Evolutionary conservation across 768 basidiomycete species (phyloP), one percentile per base, ranked within the genome.

Genomic region (Leccinum uliginosum): DNA sequence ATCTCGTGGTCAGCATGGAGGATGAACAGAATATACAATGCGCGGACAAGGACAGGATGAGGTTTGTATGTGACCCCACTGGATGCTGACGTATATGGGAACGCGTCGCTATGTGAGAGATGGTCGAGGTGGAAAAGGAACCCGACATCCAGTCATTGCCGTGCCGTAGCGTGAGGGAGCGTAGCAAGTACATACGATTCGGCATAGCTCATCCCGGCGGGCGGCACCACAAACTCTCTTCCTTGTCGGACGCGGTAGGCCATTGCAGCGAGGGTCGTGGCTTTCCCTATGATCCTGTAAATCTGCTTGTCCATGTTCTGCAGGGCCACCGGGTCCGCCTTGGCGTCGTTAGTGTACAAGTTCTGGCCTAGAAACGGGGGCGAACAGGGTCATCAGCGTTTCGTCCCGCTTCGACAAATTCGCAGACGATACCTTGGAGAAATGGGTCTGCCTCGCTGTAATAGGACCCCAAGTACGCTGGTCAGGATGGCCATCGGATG

Each of bases 61-160:
- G 93, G 93, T 17, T 69, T 76, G 73, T 92, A 94, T 3, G 57
- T 10, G 24, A 61, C 85, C 75, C 64, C 83, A 75, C 69, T 87
- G n/a, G n/a, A n/a, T n/a, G n/a, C n/a, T n/a, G n/a, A n/a, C 2
- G 65, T 50, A 2, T 55, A 46, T 8, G 65, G 62, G 34, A 66
- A 66, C 19, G 62, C 58, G n/a, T 71, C 70, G 24, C 70, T 73
- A 17, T 67, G 67, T 3, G 70, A 71, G 12, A 91, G 76, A 65
- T 93, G 85, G 62, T 95, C 93, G 79, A 95, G 87, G 74, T 93
- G 89, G 73, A 93, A 96, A 50, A 96, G 71, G 78, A 95, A 96
- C 7, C 87, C 90, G 59, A 23, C 4, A 6, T 10, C 45, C 49
- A 23, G 35, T 26, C 11, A 27, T 56, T 44, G 54, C 44, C 17